Base-by-base conservation (phyloP, 2,329 filamentous ascomycete species). In the Xylariales sp. region DNA sequence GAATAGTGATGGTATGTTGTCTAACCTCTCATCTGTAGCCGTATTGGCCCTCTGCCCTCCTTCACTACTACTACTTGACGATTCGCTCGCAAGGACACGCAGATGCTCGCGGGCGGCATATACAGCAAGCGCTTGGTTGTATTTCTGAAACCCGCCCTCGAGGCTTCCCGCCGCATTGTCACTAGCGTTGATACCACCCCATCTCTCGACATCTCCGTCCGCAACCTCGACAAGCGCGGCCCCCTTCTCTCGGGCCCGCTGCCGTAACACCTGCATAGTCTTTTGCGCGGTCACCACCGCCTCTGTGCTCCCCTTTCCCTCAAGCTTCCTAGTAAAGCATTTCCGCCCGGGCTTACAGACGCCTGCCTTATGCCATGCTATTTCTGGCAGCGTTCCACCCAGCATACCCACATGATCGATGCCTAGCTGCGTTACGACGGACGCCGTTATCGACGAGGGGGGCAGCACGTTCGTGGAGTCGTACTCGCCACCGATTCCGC, bases 401-500 rank as follows among this genome's bases (percentile, higher is more conserved):
- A 97, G 83, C 85, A 97, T 89, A 4, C 86, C 89, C 0, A 91
- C 89, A 79, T 97, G 94, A 74, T 97, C 94, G 68, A 97, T 91
- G 3, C 93, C 94, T 50, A 97, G 79, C 75, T 91, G 93, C 23
- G 93, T 90, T 45, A 97, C 89, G 0, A 91, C 92, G 0, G 89
- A 87, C 1, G 90, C 90, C 6, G 87, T 90, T 0, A 94, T 91
- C 12, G 87, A 85, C 10, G 85, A 83, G 0, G 81, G 63, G 0
- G 84, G 84, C 5, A 99, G 80, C 28, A 98, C 87, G 76, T 98
- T 98, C 9, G 96, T 99, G 34, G 92, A 91, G 76, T 98, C 95
- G 75, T 94, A 94, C 80, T 97, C 93, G 56, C 94, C 96, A 16
- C 96, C 96, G 70, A 98, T 97, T 0, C 96, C 96, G 75, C 93